A percentile compares a stretch with the other conserved stretches of the same genome.
Evolutionary conservation across 2,329 filamentous ascomycete species (phyloP).

Genomic region (Aschersonia sp.): DNA sequence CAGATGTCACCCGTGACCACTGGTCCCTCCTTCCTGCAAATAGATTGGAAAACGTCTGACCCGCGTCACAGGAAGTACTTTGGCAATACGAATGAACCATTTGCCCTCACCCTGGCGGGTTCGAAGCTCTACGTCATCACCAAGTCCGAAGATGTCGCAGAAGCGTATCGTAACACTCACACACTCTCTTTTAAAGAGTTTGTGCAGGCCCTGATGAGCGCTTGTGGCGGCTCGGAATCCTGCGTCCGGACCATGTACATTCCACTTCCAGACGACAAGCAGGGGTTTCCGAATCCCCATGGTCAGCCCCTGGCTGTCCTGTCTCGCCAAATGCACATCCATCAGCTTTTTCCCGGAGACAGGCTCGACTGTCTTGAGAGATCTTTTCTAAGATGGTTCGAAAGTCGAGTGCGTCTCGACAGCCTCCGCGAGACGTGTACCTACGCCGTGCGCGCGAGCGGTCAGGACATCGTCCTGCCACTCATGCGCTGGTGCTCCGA

Average conservation of each 20-base stretch:
- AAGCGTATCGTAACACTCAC: conserved; percentile 10
- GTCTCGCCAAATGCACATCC: background rate
- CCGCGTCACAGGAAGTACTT: background rate
- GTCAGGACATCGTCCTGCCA: background rate
- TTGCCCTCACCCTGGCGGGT: conserved; percentile 10
- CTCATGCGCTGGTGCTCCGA: background rate
- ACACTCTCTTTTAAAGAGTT: conserved; percentile 11
- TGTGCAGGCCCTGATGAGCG: conserved; percentile 9
- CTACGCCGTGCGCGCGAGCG: too few species aligned
- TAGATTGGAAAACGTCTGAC: background rate
- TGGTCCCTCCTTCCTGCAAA: too few species aligned
- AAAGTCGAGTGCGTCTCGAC: background rate
- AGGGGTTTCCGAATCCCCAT: background rate
- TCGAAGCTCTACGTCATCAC: conserved; percentile 12
- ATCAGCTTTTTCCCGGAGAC: conserved; percentile 10
- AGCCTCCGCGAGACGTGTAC: background rate
- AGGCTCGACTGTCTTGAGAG: conserved; percentile 11
- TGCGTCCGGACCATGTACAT: conserved; percentile 8
- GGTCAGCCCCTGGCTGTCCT: background rate
- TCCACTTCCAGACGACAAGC: conserved; percentile 3
- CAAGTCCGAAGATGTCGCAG: conserved; percentile 7
- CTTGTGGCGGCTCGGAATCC: conserved; percentile 7
- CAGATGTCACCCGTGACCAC: too few species aligned
- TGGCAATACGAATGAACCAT: conserved; percentile 8
- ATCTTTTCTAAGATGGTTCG: background rate